Conservation (phyloP, 164 flowering plant species). For the grape (Vitis vinifera) region DNA sequence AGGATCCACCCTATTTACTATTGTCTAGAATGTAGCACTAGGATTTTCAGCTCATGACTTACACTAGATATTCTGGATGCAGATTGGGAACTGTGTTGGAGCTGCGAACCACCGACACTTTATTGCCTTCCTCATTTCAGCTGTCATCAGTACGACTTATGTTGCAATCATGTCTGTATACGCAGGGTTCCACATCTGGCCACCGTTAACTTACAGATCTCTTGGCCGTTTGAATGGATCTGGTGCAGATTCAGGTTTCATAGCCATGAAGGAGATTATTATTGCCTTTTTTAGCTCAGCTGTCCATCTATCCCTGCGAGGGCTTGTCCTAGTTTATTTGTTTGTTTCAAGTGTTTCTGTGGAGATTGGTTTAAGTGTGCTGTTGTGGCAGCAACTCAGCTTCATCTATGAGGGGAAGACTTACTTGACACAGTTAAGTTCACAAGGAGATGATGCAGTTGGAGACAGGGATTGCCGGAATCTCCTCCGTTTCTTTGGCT, state of each 20-base stretch:
- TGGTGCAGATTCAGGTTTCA: conserved; percentile 17
- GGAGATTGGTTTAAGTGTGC: conserved; percentile 60
- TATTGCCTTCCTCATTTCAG: conserved; percentile 66
- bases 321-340: conserved; percentile 70
- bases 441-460: conserved; percentile 33
- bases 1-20: too few relatives aligned
- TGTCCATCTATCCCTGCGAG: conserved; percentile 54
- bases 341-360: conserved; percentile 71
- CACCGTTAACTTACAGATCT: conserved; percentile 33
- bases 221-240: conserved; percentile 13
- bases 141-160: conserved; percentile 64
- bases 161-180: conserved; percentile 56
- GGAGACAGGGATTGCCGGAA: conserved; percentile 63
- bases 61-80: conserved; percentile 20
- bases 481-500: conserved; percentile 69
- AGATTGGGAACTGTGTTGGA: conserved; percentile 99
- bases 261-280: conserved; percentile 34
- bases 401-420: conserved; percentile 84
- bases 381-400: conserved; percentile 88
- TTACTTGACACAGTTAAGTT: conserved; percentile 58
- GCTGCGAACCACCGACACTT: conserved; percentile 81
- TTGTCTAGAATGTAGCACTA: too few relatives aligned
- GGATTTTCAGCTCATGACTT: neutral
- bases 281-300: conserved; percentile 53
- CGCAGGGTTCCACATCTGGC: conserved; percentile 55